Evolutionary conservation across 31 red algal genomes (phyloP).

Genomic region (Odonthalia washingtoniensis): DNA sequence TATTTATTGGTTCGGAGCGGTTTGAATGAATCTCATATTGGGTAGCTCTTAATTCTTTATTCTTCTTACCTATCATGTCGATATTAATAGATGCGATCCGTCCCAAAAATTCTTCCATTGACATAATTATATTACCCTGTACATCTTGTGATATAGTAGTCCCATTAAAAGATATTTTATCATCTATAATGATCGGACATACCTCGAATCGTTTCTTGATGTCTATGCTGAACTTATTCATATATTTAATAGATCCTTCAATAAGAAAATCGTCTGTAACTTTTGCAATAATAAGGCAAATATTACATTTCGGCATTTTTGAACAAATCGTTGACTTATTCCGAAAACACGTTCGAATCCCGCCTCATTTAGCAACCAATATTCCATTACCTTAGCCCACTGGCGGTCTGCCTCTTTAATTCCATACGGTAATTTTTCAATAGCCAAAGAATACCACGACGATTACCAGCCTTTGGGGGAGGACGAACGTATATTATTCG

Average conservation of each 20-base stretch:
- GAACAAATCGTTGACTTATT: slow-evolving; percentile 37
- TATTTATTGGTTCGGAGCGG: too few species aligned
- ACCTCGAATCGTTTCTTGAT: slow-evolving; percentile 1
- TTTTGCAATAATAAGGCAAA: slow-evolving; percentile 19
- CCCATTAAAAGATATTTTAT: slow-evolving; percentile 16
- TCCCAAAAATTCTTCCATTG: slow-evolving; percentile 28
- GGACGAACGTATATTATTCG: slow-evolving; percentile 29
- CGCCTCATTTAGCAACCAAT: slow-evolving; percentile 6
- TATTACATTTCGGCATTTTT: neutral
- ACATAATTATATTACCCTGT: neutral
- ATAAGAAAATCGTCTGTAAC: slow-evolving; percentile 28
- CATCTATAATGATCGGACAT: neutral
- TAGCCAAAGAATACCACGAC: neutral
- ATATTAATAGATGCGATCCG: neutral
- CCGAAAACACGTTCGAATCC: neutral
- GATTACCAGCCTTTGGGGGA: slow-evolving; percentile 11
- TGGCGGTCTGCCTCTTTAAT: slow-evolving; percentile 2
- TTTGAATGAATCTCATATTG: neutral
- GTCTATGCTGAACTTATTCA: neutral
- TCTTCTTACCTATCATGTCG: neutral
- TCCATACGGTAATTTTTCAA: slow-evolving; percentile 34
- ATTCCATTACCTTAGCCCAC: neutral
- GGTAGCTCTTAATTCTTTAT: slow-evolving; percentile 13
- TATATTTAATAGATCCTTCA: neutral
- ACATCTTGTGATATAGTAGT: neutral